Conservation (phyloP, 257 asterid genomes). For the Fraxinus anomala region DNA sequence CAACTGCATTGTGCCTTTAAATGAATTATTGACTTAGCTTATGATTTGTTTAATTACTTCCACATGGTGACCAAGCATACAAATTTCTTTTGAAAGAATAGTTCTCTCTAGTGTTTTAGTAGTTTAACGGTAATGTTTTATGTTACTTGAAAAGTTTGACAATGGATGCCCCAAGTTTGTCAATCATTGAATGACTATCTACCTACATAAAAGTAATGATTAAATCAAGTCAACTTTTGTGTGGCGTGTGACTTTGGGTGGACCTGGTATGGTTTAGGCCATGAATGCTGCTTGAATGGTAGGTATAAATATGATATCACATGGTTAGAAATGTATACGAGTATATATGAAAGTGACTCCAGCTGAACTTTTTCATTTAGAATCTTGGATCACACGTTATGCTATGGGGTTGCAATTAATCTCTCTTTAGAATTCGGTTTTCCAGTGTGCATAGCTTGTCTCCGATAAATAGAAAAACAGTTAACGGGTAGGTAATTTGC, state of each 20-base stretch:
- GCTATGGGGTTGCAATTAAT: neutral
- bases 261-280: neutral
- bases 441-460: neutral
- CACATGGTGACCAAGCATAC: neutral
- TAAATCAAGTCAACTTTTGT: neutral
- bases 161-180: neutral
- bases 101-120: neutral
- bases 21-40: neutral
- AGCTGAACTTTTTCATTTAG: neutral
- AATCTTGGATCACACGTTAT: neutral
- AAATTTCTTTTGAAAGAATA: neutral
- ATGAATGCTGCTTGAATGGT: neutral
- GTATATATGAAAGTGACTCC: neutral
- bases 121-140: neutral
- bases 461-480: neutral
- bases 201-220: neutral
- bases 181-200: neutral
- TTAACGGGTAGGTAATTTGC: neutral
- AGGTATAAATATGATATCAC: neutral
- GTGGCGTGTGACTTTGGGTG: neutral
- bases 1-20: neutral
- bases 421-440: neutral
- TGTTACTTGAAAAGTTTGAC: constrained; percentile 1
- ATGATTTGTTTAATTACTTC: constrained; percentile 8
- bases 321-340: neutral